Evolutionary conservation across 805 yeast species (phyloP).

Genomic region (Candida ponderosae): DNA sequence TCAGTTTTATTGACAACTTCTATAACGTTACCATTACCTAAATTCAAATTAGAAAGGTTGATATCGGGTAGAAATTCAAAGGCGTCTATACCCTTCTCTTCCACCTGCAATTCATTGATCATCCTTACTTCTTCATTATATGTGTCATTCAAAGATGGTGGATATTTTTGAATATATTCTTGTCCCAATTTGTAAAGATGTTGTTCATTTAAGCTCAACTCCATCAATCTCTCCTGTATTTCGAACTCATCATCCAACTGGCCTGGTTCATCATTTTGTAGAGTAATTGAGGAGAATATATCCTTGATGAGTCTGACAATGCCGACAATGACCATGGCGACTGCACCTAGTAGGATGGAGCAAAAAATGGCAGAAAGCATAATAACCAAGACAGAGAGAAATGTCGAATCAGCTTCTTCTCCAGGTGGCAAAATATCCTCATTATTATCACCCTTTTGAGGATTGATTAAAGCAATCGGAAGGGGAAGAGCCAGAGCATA

Average conservation of each 20-base stretch:
- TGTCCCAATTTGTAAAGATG: conserved; percentile 31
- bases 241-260: conserved; percentile 22
- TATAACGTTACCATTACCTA: too few species aligned
- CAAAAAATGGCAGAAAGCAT: too few species aligned
- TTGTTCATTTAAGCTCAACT: not conserved
- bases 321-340: too few species aligned
- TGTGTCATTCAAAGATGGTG: not conserved
- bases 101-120: conserved; percentile 29
- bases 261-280: not conserved
- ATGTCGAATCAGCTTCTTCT: too few species aligned
- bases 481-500: too few species aligned
- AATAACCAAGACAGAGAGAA: too few species aligned
- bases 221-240: conserved; percentile 48
- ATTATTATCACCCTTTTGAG: too few species aligned
- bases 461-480: too few species aligned
- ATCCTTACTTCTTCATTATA: conserved; percentile 14
- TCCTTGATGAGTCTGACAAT: too few species aligned
- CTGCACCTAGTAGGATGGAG: too few species aligned
- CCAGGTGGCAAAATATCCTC: too few species aligned
- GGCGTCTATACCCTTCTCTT: conserved; percentile 72
- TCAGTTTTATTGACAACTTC: conserved; percentile 25
- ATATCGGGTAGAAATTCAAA: conserved; percentile 53
- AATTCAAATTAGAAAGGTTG: conserved; percentile 28
- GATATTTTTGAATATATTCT: conserved; percentile 8
- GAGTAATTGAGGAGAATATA: not conserved